These are phyloP conservation scores for Citrus medica DNA, from an alignment of 345 rosid species.

Conservation along the genomic window DNA sequence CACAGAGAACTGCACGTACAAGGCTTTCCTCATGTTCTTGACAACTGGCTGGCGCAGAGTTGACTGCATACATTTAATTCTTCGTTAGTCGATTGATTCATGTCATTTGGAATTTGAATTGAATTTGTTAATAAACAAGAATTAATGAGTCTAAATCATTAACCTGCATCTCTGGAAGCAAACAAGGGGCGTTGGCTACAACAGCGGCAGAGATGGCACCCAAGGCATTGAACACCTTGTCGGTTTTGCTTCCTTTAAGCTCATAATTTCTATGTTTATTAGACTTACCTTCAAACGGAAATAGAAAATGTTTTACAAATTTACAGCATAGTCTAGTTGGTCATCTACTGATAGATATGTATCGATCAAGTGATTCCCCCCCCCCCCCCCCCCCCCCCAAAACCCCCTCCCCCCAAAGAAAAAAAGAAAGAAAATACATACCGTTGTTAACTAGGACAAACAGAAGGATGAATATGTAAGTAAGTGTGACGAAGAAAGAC, in stretches of 20 bases:
- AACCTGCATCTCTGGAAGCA: slow-evolving; percentile 35
- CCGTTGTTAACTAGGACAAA: slow-evolving; percentile 22
- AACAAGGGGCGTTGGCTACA: slow-evolving; percentile 21
- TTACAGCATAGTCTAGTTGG: no score
- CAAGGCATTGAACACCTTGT: slow-evolving; percentile 20
- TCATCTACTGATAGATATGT: no score
- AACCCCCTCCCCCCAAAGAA: no score
- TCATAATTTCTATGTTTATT: slow-evolving; percentile 14
- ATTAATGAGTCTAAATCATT: no score
- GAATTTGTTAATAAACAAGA: neutral
- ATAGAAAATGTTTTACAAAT: no score
- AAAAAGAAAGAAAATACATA: neutral
- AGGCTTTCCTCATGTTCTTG: slow-evolving; percentile 36
- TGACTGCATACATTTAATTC: slow-evolving; percentile 12
- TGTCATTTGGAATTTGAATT: no score
- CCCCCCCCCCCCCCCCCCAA: no score
- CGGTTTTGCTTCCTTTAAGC: slow-evolving; percentile 10
- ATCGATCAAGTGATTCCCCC: no score
- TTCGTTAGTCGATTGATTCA: no score
- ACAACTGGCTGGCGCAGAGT: slow-evolving; percentile 30
- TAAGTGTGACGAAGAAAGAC: slow-evolving; percentile 19
- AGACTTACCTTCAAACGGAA: slow-evolving; percentile 12
- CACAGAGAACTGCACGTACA: slow-evolving; percentile 20
- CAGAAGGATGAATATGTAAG: slow-evolving; percentile 15
- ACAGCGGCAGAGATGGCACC: slow-evolving; percentile 26